These are phyloP conservation scores for Euphorbia lathyris DNA, from an alignment of 345 rosid species.

Conservation along the genomic window DNA sequence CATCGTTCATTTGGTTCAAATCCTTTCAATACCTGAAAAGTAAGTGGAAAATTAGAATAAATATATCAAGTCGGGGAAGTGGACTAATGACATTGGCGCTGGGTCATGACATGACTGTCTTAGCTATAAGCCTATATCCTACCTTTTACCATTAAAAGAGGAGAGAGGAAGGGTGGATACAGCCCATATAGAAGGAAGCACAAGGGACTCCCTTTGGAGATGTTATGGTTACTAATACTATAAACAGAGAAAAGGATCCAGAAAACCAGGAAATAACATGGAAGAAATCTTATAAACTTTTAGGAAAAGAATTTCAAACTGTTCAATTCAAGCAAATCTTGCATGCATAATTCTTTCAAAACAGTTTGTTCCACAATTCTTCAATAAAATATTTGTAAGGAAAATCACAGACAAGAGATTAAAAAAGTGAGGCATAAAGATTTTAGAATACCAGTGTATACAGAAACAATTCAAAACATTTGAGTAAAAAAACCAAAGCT, in stretches of 20 bases:
- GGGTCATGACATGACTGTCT: neutral
- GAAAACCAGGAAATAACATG: neutral
- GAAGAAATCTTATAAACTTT: neutral
- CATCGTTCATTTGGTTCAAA: constrained; percentile 86
- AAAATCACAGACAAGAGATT: neutral
- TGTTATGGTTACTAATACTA: neutral
- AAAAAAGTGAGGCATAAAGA: constrained; percentile 1
- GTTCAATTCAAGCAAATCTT: neutral
- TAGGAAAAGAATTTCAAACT: neutral
- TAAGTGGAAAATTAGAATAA: neutral
- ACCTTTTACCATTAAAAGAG: neutral
- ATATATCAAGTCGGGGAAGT: neutral
- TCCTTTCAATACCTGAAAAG: constrained; percentile 69
- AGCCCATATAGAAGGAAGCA: neutral
- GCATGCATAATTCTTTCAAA: neutral
- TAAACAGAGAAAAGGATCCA: neutral
- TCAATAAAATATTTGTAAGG: neutral
- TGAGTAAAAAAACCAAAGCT: neutral
- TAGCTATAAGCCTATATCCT: neutral
- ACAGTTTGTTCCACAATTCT: constrained; percentile 3
- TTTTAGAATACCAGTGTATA: neutral
- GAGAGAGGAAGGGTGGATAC: neutral
- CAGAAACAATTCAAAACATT: neutral
- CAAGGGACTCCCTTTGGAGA: neutral
- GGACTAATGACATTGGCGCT: neutral